A percentile compares a stretch with the other conserved stretches of the same genome.
Conservation (phyloP, 2,329 filamentous ascomycete species). For the Ilyonectria mors-panacis region DNA sequence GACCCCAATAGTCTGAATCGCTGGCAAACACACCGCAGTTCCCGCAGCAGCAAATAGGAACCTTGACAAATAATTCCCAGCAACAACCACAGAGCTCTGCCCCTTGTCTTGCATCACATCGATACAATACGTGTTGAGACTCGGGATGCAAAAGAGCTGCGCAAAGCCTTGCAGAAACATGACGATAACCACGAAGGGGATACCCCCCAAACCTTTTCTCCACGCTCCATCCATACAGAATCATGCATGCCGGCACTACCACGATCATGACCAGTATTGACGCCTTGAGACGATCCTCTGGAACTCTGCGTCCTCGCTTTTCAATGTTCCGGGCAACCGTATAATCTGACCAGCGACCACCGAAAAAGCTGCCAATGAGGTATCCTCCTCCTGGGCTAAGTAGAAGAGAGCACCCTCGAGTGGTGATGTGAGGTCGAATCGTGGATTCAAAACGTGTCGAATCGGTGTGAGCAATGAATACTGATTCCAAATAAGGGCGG, state of each 20-base stretch:
- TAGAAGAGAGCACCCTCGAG: constrained; percentile 79
- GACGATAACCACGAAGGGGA: constrained; percentile 73
- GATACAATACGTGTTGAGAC: constrained; percentile 79
- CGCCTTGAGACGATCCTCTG: constrained; percentile 76
- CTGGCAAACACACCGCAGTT: constrained; percentile 78
- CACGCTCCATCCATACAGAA: constrained; percentile 68
- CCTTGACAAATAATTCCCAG: constrained; percentile 81
- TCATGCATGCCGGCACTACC: constrained; percentile 70
- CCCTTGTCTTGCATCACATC: constrained; percentile 76
- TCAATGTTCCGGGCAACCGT: constrained; percentile 73
- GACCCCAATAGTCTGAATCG: constrained; percentile 78
- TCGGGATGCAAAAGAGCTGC: constrained; percentile 80
- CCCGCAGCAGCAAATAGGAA: constrained; percentile 80
- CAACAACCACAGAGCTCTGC: constrained; percentile 77
- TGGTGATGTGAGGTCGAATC: constrained; percentile 75
- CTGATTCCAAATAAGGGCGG: constrained; percentile 79
- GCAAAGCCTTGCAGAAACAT: constrained; percentile 81
- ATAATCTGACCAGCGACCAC: constrained; percentile 78
- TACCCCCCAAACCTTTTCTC: constrained; percentile 62
- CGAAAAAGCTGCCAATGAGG: constrained; percentile 75
- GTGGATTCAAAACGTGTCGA: constrained; percentile 79
- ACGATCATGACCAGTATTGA: constrained; percentile 67
- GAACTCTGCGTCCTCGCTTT: constrained; percentile 69
- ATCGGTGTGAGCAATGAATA: constrained; percentile 78
- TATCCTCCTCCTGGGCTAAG: constrained; percentile 78